phyloP scores from a whole-genome alignment of 202 grass and related monocot species.

The Panicum virgatum region DNA sequence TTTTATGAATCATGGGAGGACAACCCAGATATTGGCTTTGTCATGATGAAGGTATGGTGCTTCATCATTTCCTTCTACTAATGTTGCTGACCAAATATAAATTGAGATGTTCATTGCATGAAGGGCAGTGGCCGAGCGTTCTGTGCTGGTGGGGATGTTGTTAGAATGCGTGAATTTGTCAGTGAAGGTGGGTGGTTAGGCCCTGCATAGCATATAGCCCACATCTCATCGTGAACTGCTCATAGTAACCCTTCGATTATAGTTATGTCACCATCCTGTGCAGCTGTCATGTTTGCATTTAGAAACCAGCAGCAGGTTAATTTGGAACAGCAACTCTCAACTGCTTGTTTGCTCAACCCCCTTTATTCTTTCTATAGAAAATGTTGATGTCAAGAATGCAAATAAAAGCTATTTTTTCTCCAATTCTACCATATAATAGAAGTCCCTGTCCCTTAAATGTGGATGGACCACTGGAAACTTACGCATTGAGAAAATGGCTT shows the following conservation, averaged over 20 bases:
- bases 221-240: not conserved
- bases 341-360: not conserved
- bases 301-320: not conserved
- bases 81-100: slow-evolving; percentile 25
- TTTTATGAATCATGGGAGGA: slow-evolving; percentile 95
- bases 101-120: slow-evolving; percentile 51
- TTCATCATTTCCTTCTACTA: slow-evolving; percentile 35
- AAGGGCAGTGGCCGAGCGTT: slow-evolving; percentile 86
- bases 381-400: not conserved
- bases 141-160: slow-evolving; percentile 88
- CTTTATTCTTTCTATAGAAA: slow-evolving; percentile 24
- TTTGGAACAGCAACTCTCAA: not conserved
- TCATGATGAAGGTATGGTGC: slow-evolving; percentile 88
- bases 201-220: not conserved
- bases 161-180: slow-evolving; percentile 50
- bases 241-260: not conserved
- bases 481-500: not conserved
- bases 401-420: not conserved
- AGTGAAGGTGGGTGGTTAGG: slow-evolving; percentile 52
- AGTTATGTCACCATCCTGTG: not conserved
- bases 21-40: slow-evolving; percentile 85
- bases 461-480: not conserved
- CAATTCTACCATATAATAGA: not conserved
- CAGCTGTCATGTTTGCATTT: not conserved
- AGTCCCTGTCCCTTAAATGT: slow-evolving; percentile 22